phyloP scores from a whole-genome alignment of 164 flowering plant genomes.

The Stephania yunnanensis region DNA sequence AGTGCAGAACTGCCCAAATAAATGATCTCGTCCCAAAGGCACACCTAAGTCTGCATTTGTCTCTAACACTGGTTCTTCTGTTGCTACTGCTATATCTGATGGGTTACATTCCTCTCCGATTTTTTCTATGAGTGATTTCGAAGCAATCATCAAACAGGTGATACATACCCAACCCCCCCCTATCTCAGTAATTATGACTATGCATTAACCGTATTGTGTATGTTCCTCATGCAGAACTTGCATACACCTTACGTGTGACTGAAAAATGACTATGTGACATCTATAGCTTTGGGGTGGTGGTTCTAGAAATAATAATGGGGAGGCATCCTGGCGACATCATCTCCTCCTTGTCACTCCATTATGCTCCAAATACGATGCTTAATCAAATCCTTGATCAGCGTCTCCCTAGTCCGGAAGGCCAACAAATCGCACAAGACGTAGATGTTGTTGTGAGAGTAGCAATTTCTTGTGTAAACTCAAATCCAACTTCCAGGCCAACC shows the following conservation, averaged over 20 bases:
- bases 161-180: no score
- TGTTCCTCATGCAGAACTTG: not conserved
- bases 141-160: no score
- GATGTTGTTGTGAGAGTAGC: not conserved
- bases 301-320: not conserved
- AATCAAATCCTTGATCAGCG: not conserved
- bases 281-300: not conserved
- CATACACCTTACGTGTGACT: not conserved
- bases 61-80: no score
- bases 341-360: not conserved
- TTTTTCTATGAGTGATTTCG: no score
- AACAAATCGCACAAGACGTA: not conserved
- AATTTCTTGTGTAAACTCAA: not conserved
- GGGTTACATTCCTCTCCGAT: no score
- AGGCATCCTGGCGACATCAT: not conserved
- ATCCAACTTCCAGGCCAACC: not conserved
- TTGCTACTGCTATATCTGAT: no score
- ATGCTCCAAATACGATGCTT: not conserved
- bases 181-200: not conserved
- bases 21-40: no score
- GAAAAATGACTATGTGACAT: conserved; percentile 1
- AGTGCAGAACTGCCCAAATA: no score
- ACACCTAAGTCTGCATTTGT: no score
- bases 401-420: not conserved
- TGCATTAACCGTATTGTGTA: not conserved